These are phyloP conservation scores for Blepharisma undulans DNA, from an alignment of 169 alveolate genomes.

Conservation along the genomic window DNA sequence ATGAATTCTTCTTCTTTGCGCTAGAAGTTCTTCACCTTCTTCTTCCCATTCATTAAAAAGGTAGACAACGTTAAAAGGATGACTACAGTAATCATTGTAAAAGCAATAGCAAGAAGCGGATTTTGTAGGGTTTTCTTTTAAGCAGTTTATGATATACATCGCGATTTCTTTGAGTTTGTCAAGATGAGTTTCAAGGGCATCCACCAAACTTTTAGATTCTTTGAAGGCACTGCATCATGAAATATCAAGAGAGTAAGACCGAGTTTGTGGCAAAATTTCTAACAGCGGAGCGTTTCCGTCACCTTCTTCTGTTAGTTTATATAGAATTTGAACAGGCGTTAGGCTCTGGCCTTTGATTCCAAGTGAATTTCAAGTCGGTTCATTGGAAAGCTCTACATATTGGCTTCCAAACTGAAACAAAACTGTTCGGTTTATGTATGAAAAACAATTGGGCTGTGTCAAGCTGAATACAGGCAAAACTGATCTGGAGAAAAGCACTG, in stretches of 20 bases:
- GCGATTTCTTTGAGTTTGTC: not conserved
- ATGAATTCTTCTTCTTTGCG: not conserved
- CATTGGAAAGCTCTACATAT: not conserved
- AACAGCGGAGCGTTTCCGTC: constrained; percentile 7
- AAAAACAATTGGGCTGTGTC: not conserved
- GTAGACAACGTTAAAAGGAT: constrained; percentile 19
- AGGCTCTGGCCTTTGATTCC: not conserved
- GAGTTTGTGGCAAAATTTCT: not conserved
- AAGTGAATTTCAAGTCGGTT: not conserved
- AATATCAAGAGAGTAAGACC: not conserved
- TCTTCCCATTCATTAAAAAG: not conserved
- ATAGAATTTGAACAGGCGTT: not conserved
- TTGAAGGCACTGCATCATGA: not conserved
- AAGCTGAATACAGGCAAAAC: not conserved
- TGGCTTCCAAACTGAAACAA: not conserved
- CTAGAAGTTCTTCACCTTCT: constrained; percentile 5
- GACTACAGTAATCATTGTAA: not conserved
- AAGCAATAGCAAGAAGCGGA: constrained; percentile 5
- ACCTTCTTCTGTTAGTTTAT: not conserved
- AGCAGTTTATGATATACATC: not conserved
- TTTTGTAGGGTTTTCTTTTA: constrained; percentile 7
- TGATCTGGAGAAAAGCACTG: not conserved
- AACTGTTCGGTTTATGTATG: not conserved
- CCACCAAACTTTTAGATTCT: not conserved
- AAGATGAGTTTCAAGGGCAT: constrained; percentile 2